Evolutionary conservation across 2,329 filamentous ascomycete species (phyloP).

Genomic region (Orbilia brochopaga): DNA sequence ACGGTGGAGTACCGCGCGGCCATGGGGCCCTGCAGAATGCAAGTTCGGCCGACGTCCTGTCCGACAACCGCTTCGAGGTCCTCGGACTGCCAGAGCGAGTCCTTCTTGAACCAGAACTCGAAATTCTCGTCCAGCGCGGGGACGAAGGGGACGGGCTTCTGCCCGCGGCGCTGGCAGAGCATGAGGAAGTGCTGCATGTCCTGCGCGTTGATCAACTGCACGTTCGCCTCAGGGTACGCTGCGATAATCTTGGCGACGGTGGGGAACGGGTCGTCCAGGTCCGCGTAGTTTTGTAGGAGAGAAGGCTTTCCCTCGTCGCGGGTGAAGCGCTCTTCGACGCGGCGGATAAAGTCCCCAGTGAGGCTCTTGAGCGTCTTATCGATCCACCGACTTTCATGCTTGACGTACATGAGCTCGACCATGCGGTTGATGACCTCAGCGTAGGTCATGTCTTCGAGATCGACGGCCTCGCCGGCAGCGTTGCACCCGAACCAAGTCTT

Average conservation of each 20-base stretch:
- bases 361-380: conserved; percentile 81
- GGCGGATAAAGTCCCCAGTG: conserved; percentile 93
- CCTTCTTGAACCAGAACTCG: conserved; percentile 99
- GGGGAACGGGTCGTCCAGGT: conserved; percentile 81
- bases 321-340: conserved; percentile 95
- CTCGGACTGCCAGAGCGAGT: conserved; percentile 98
- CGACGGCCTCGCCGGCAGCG: conserved; percentile 76
- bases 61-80: conserved; percentile 93
- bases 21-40: conserved; percentile 93
- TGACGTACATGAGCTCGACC: conserved; percentile 88
- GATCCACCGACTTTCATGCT: conserved; percentile 90
- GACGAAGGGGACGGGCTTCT: conserved; percentile 97
- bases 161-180: conserved; percentile 85
- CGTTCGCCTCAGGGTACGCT: conserved; percentile 82
- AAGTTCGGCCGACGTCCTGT: conserved; percentile 94
- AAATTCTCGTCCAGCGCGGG: conserved; percentile 96
- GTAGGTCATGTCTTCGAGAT: conserved; percentile 96
- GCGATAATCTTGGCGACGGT: conserved; percentile 79
- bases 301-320: conserved; percentile 73
- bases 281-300: conserved; percentile 84
- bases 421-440: conserved; percentile 83
- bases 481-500: conserved; percentile 96
- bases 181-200: conserved; percentile 97
- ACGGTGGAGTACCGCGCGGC: conserved; percentile 87
- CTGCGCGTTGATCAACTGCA: conserved; percentile 95